Evolutionary conservation across 306 rosid species (phyloP), one percentile per base, ranked within the genome.

Genomic region (Fragaria nilgerrensis): DNA sequence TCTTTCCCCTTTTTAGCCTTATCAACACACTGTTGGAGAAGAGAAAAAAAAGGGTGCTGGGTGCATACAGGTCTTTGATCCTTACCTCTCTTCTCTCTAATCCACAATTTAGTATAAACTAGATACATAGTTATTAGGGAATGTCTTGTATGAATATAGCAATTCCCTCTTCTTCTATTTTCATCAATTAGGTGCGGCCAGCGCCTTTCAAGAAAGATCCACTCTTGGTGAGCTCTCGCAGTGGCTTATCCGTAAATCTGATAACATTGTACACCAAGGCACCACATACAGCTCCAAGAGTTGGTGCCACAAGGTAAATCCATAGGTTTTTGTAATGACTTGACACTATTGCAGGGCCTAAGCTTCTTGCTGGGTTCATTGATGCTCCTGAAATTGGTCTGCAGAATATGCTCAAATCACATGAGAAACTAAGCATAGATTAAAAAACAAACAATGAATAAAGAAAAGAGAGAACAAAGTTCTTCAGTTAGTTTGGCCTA

Each of bases 341-440:
- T 14, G 75, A 87, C 3, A 88, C 93, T 20, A 95, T 62, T 0
- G 98, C 96, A 0, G 97, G 96, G 19, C 97, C 98, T 25, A 95
- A 22, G 78, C 91, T 95, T 83, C 98, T 95, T 9, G 87, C 97
- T 9, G 96, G 97, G 29, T 89, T 95, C 98, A 95, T 87, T 3
- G 98, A 95, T 70, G 96, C 99, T 76, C 99, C 97, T 19, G 97
- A 71, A 3, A 90, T 44, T 13, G 91, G 93, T 80, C 97, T 93
- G 85, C 68, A 56, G 43, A 80, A 70, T 36, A 47, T 20, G 1
- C 53, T 41, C 32, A 80, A 22, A 15, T 56, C 50, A 45, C 39
- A 43, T 65, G 48, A 80, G 12, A 7, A 47, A 68, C 16, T 12
- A 36, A 41, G 5, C 62, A 2, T 11, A 43, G 9, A 20, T 37